Evolutionary conservation across 83 land plant genomes (phyloP).

Genomic region (Picea mariana): DNA sequence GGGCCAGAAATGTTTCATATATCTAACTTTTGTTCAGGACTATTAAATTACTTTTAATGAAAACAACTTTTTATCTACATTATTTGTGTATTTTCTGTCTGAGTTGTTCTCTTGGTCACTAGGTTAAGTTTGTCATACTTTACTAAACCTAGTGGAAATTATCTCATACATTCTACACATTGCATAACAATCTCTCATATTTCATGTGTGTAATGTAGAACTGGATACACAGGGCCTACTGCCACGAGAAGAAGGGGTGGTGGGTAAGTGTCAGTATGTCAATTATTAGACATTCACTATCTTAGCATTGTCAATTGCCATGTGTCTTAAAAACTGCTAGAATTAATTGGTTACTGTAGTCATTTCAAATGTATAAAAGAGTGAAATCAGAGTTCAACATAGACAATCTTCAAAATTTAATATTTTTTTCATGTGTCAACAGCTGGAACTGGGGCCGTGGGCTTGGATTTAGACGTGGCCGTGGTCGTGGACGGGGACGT

Average conservation of each 20-base stretch:
- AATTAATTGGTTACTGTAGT: not conserved
- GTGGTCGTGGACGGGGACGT: constrained; percentile 41
- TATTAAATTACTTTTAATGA: no score
- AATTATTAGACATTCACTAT: not conserved
- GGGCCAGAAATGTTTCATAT: not conserved
- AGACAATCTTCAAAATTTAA: not conserved
- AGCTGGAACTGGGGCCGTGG: constrained; percentile 22
- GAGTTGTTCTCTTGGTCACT: no score
- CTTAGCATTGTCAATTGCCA: no score
- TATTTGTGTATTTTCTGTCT: no score
- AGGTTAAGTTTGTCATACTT: no score
- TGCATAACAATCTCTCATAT: not conserved
- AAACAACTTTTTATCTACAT: no score
- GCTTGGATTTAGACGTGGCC: constrained; percentile 19
- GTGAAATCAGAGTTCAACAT: not conserved
- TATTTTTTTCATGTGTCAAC: not conserved
- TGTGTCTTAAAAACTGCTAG: no score
- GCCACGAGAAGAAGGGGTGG: constrained; percentile 9
- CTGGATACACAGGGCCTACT: constrained; percentile 8
- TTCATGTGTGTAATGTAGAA: constrained; percentile 1
- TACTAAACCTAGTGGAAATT: no score
- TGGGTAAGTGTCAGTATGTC: not conserved
- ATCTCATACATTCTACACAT: not conserved
- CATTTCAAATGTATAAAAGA: not conserved
- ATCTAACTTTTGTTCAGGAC: no score